Evolutionary conservation across 2,329 filamentous ascomycete species (phyloP).

Genomic region (Colletotrichum viniferum): DNA sequence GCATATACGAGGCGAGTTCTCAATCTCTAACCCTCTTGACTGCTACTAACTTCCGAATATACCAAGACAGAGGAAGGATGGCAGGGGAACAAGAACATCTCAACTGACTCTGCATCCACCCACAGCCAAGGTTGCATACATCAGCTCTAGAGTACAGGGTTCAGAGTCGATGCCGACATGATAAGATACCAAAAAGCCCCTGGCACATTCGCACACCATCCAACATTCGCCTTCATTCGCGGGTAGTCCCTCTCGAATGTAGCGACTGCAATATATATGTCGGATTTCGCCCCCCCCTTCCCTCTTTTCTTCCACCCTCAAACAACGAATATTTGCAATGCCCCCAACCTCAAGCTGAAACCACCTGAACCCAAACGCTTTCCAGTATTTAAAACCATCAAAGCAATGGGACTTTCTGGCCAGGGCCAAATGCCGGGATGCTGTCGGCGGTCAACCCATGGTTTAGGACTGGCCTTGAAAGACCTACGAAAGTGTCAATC

Average conservation of each 20-base stretch:
- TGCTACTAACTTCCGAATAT: background rate
- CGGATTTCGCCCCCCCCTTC: too few species aligned
- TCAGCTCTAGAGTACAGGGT: background rate
- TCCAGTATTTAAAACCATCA: background rate
- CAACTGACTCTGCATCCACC: background rate
- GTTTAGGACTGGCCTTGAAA: accelerated
- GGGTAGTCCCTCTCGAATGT: too few species aligned
- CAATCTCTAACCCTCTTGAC: accelerated
- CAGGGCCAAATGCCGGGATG: background rate
- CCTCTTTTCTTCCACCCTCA: too few species aligned
- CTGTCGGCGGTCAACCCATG: too few species aligned
- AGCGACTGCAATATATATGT: too few species aligned
- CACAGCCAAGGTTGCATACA: accelerated
- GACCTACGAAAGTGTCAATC: background rate
- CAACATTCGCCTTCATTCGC: too few species aligned
- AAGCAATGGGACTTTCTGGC: background rate
- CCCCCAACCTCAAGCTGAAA: too few species aligned
- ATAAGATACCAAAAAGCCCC: too few species aligned
- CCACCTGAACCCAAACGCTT: background rate
- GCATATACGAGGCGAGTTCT: too few species aligned
- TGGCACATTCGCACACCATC: too few species aligned
- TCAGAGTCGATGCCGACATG: too few species aligned
- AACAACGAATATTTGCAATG: too few species aligned
- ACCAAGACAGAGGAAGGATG: background rate
- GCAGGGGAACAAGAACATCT: accelerated